Base-by-base conservation (phyloP, 495 filamentous ascomycete species). In the Physcia stellaris region DNA sequence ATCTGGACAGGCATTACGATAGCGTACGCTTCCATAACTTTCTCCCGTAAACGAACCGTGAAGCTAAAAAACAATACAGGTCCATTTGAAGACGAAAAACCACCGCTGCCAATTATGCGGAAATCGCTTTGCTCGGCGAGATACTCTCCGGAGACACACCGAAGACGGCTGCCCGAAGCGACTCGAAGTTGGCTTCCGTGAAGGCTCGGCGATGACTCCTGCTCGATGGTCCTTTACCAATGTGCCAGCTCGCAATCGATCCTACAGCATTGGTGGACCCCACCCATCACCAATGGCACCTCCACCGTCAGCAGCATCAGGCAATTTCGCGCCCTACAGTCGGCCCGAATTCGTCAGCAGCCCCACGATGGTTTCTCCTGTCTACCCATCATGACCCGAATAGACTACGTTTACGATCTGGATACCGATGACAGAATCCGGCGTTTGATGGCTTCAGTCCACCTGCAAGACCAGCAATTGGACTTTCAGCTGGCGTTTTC, bases 161-260 rank as follows among this genome's bases (percentile, higher is more conserved):
- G 81, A 86, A 56, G 81, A 86, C 52, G 80, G 81, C 24, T 86
- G 81, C 54, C 67, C 80, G 6, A 80, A 79, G 54, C 67, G 81
- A 24, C 75, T 79, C 52, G 77, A 86, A 28, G 36, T 68, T 36
- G 50, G 43, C 19, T 39, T 46, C 26, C 40, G 46, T 24, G 48
- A 47, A 37, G 34, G 38, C 12, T 41, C 45, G 26, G 48, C 44
- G 9, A 33, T 36, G 24, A 50, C 43, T 15, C 30, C 49, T n/a
- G 46, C 46, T 6, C 42, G 41, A 24, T 51, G 49, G 45, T 42
- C 45, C 4, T 40, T 48, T 20, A 41, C 35, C 4, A 48, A 48
- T 22, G 47, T 41, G 13, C 45, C 48, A 26, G 29, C 21, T 23
- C 46, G 46, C 19, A 41, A 26, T 23, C 37, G 43, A 33, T 44